phyloP scores from a whole-genome alignment of 257 asterid genomes.

The Solanum clarkiae region DNA sequence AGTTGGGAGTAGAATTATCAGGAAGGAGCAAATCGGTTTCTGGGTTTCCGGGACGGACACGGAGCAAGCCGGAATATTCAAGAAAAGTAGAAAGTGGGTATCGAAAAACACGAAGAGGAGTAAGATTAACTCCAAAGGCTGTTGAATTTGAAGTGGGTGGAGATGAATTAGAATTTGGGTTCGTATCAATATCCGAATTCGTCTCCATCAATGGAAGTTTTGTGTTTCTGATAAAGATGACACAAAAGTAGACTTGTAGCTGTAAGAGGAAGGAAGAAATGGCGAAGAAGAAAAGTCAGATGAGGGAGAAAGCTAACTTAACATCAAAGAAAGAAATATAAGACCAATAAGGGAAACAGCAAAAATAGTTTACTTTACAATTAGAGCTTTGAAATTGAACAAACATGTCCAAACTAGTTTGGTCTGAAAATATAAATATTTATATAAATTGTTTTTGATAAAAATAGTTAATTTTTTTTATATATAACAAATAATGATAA shows the following conservation, averaged over 20 bases:
- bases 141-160: not conserved
- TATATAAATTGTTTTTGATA: too few relatives aligned
- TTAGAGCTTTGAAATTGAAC: too few relatives aligned
- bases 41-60: slow-evolving; percentile 42
- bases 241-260: not conserved
- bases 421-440: too few relatives aligned
- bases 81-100: slow-evolving; percentile 52
- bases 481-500: too few relatives aligned
- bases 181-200: not conserved
- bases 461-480: too few relatives aligned
- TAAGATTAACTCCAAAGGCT: not conserved
- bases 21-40: slow-evolving; percentile 29
- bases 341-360: not conserved
- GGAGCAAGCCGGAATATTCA: slow-evolving; percentile 62
- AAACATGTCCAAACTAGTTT: too few relatives aligned
- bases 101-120: slow-evolving; percentile 37
- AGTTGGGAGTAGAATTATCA: slow-evolving; percentile 5
- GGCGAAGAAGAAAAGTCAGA: not conserved
- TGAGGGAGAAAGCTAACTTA: not conserved
- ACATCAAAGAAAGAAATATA: not conserved
- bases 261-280: not conserved
- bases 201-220: not conserved
- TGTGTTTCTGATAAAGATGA: not conserved
- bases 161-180: not conserved
- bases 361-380: not conserved